A percentile compares a stretch with the other conserved stretches of the same genome.
Conservation (phyloP, 2,329 filamentous ascomycete species). For the Aureobasidium mangrovei region DNA sequence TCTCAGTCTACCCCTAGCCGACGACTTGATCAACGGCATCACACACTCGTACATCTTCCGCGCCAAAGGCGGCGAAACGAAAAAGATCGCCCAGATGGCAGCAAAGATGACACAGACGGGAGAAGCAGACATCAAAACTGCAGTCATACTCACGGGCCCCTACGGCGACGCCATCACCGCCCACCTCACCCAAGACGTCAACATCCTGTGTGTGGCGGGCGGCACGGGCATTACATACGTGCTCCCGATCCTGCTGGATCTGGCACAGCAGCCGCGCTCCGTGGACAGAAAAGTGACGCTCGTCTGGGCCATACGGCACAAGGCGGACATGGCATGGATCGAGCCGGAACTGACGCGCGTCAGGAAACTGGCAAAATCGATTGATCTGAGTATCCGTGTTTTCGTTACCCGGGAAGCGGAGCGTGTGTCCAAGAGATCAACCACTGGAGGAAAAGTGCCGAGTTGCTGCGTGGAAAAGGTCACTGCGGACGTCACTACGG, state of each 20-base stretch:
- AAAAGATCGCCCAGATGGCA: conserved; percentile 41
- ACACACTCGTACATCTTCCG: conserved; percentile 31
- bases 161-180: conserved; percentile 40
- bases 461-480: neutral
- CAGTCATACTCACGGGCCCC: conserved; percentile 53
- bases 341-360: conserved; percentile 5
- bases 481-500: conserved; percentile 5
- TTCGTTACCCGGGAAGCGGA: conserved; percentile 15
- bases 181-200: neutral
- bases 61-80: conserved; percentile 46
- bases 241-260: conserved; percentile 52
- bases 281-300: conserved; percentile 7
- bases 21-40: conserved; percentile 20
- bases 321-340: conserved; percentile 12
- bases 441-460: neutral
- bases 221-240: conserved; percentile 63
- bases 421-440: neutral
- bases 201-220: conserved; percentile 14
- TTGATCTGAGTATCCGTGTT: conserved; percentile 8
- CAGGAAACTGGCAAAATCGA: conserved; percentile 6
- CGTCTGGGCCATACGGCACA: conserved; percentile 12
- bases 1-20: conserved; percentile 39
- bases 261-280: conserved; percentile 1
- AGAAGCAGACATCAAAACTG: conserved; percentile 48
- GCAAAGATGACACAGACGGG: conserved; percentile 28